phyloP scores from a whole-genome alignment of 2,329 filamentous ascomycete species.

The Aspergillus pseudotamarii region DNA sequence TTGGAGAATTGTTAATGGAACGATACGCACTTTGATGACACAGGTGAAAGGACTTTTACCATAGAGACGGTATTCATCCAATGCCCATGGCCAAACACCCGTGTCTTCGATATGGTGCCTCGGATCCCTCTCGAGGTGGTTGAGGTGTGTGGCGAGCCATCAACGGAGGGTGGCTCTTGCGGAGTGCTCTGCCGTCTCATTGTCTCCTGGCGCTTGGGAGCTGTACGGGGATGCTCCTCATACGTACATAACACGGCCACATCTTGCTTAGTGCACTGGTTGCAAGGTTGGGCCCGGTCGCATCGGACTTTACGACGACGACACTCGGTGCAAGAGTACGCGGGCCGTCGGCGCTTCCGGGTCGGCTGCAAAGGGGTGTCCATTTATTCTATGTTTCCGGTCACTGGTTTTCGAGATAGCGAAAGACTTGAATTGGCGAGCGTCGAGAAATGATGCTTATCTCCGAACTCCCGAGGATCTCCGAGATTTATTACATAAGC shows the following conservation, averaged over 20 bases:
- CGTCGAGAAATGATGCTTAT: too few species aligned
- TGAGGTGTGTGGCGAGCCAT: neutral
- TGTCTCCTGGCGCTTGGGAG: neutral
- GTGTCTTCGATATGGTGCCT: slow-evolving; percentile 27
- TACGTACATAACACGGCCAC: slow-evolving; percentile 19
- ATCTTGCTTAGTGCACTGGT: slow-evolving; percentile 23
- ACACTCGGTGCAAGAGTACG: slow-evolving; percentile 32
- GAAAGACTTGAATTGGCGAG: too few species aligned
- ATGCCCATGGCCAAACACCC: slow-evolving; percentile 28
- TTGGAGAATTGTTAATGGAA: neutral
- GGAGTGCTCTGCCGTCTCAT: neutral
- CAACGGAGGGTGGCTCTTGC: neutral
- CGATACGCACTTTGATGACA: neutral
- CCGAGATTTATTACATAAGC: too few species aligned
- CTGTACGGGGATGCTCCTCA: slow-evolving; percentile 1
- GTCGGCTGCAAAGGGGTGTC: neutral
- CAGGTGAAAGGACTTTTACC: slow-evolving; percentile 10
- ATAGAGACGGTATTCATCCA: slow-evolving; percentile 26
- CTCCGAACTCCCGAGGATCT: too few species aligned
- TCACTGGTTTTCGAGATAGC: neutral
- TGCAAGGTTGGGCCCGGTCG: slow-evolving; percentile 29
- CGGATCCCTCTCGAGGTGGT: slow-evolving; percentile 10
- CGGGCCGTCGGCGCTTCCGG: slow-evolving; percentile 6
- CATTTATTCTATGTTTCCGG: neutral
- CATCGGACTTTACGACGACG: slow-evolving; percentile 36